phyloP scores from a whole-genome alignment of 148 eudicot genomes.

The Vaccinium macrocarpon region DNA sequence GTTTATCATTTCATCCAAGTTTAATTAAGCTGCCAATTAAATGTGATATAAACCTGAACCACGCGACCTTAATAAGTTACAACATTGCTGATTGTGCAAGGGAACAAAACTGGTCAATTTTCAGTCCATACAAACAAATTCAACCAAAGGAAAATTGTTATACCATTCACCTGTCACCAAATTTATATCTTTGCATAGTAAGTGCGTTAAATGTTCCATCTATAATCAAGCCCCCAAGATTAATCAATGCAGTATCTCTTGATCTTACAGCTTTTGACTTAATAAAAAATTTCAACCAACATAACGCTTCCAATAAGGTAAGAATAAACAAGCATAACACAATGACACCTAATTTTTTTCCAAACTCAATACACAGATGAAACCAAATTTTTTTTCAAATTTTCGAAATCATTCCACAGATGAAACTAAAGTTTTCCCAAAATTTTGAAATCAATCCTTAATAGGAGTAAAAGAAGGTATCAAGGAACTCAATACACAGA shows the following conservation, averaged over 20 bases:
- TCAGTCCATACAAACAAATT: neutral
- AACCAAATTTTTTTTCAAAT: no score
- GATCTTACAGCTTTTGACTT: neutral
- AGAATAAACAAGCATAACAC: neutral
- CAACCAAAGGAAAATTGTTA: neutral
- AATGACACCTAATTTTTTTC: no score
- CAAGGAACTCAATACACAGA: no score
- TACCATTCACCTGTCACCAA: neutral
- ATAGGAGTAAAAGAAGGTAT: no score
- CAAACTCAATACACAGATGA: no score
- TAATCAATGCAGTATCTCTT: neutral
- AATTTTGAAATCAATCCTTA: no score
- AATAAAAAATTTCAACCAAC: neutral
- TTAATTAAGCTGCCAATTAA: neutral
- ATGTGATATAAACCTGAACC: conserved; percentile 1
- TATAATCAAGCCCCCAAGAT: no score
- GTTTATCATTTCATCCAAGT: neutral
- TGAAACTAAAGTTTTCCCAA: no score
- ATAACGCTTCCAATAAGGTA: neutral
- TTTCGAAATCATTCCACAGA: no score
- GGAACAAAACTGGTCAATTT: neutral
- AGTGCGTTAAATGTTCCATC: neutral
- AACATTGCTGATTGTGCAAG: neutral
- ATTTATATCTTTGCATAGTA: neutral
- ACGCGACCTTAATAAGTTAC: neutral